Base-by-base conservation (phyloP, 768 basidiomycete genomes). In the Suillus plorans region DNA sequence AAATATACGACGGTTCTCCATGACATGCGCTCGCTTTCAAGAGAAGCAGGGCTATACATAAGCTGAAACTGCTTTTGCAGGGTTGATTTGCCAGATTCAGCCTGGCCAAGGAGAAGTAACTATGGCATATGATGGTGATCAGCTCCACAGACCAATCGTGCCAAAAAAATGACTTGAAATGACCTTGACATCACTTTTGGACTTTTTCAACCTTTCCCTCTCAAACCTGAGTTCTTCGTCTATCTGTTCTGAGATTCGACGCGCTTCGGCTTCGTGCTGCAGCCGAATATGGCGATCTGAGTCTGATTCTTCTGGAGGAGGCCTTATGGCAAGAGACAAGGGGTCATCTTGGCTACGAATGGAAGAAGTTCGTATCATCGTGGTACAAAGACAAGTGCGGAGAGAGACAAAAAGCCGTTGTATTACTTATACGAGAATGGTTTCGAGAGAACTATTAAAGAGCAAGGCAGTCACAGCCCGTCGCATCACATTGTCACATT, bases 61-160 rank as follows among this genome's bases (percentile, higher is more conserved):
- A 92, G 84, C 74, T 91, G 90, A 69, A 89, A 91, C 71, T 90
- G 90, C 72, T 90, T 90, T 76, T 89, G 89, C 56, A 91, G 82
- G 4, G 89, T 90, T 39, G 88, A 88, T 72, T 91, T 91, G 69
- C 89, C 89, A 56, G 88, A 90, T 79, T 91, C 90, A 45, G 90
- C 89, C 70, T 91, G 90, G 45, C 90, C 90, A 47, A 91, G 82
- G 63, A 92, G 81, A n/a, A 92, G 77, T 50, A 91, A 77, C 89
- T 92, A 69, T 58, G 42, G 47, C 20, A 64, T 45, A 42, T 36
- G 25, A 61, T 31, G 45, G 62, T 76, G 76, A 79, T 65, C 55
- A 67, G 63, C 59, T 62, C 22, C 56, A 31, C 34, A 5, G 66
- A 63, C n/a, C 20, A 20, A 28, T 16, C 2, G 20, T 63, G 5